Evolutionary conservation across 257 asterid species (phyloP).

Genomic region (Agastache rugosa): DNA sequence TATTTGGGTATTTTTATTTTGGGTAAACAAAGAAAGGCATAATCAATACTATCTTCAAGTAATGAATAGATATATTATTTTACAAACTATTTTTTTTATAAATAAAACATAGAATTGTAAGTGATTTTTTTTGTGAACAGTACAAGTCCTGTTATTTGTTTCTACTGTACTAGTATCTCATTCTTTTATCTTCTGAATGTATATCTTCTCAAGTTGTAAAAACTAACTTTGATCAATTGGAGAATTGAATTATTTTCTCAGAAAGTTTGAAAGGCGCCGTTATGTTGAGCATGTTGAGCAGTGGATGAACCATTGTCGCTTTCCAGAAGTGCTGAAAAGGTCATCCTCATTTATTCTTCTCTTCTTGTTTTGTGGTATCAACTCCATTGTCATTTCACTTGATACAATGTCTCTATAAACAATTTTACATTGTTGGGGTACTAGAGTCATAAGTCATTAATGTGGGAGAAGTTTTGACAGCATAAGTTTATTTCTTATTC

Average conservation of each 20-base stretch:
- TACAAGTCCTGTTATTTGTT: background rate
- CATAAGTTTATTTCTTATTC: background rate
- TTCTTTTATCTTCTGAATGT: background rate
- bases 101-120: too few relatives aligned
- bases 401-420: background rate
- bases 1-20: too few relatives aligned
- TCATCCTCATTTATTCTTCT: constrained; percentile 16
- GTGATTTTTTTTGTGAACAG: too few relatives aligned
- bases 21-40: too few relatives aligned
- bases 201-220: background rate
- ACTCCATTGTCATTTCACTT: background rate
- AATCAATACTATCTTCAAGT: background rate
- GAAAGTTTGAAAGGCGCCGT: constrained; percentile 85
- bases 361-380: background rate
- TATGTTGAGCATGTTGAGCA: constrained; percentile 92
- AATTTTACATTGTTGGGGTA: background rate
- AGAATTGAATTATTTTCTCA: constrained; percentile 35
- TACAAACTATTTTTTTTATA: background rate
- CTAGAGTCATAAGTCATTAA: background rate
- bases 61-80: too few relatives aligned
- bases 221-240: background rate
- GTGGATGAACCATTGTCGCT: constrained; percentile 94
- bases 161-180: background rate
- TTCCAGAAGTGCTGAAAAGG: constrained; percentile 80
- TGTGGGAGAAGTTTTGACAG: background rate